These are phyloP conservation scores for Odontarrhena argentea DNA, from an alignment of 345 rosid species.

Conservation along the genomic window DNA sequence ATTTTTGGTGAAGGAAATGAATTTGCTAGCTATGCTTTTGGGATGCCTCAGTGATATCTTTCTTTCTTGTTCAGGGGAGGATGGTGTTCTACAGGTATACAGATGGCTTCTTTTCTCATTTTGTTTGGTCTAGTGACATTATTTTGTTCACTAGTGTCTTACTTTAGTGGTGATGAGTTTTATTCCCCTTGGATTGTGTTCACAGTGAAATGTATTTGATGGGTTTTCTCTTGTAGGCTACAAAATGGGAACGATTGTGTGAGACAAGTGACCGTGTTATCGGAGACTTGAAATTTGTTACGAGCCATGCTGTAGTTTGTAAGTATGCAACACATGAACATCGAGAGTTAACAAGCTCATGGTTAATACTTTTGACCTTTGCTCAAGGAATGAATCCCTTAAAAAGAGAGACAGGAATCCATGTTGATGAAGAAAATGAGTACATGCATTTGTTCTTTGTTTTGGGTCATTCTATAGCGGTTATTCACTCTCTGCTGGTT, in stretches of 20 bases:
- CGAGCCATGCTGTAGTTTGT: slow-evolving; percentile 74
- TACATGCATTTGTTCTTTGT: slow-evolving; percentile 56
- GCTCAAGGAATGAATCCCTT: slow-evolving; percentile 84
- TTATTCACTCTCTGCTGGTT: slow-evolving; percentile 72
- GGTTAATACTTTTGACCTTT: slow-evolving; percentile 79
- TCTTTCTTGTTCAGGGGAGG: slow-evolving; percentile 67
- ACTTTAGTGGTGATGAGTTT: slow-evolving; percentile 7
- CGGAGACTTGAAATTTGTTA: slow-evolving; percentile 80
- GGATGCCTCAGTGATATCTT: slow-evolving; percentile 78
- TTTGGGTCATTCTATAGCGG: slow-evolving; percentile 64
- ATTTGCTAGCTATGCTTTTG: slow-evolving; percentile 63
- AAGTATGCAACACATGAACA: slow-evolving; percentile 64
- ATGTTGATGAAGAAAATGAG: slow-evolving; percentile 73
- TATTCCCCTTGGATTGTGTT: slow-evolving; percentile 26
- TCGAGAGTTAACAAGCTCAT: slow-evolving; percentile 61
- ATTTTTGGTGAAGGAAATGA: slow-evolving; percentile 85
- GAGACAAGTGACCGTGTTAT: slow-evolving; percentile 69
- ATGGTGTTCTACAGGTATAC: slow-evolving; percentile 74
- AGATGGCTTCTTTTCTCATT: slow-evolving; percentile 21
- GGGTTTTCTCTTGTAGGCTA: slow-evolving; percentile 52
- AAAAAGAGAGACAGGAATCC: slow-evolving; percentile 86
- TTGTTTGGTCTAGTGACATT: slow-evolving; percentile 11
- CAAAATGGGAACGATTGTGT: slow-evolving; percentile 64
- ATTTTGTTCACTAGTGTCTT: slow-evolving; percentile 11
- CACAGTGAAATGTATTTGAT: slow-evolving; percentile 19